Percentiles rank a stretch among this genome's conserved stretches.
These are phyloP conservation scores for Fusarium nematophilum DNA, from an alignment of 2,329 filamentous ascomycete genomes.

Conservation along the genomic window DNA sequence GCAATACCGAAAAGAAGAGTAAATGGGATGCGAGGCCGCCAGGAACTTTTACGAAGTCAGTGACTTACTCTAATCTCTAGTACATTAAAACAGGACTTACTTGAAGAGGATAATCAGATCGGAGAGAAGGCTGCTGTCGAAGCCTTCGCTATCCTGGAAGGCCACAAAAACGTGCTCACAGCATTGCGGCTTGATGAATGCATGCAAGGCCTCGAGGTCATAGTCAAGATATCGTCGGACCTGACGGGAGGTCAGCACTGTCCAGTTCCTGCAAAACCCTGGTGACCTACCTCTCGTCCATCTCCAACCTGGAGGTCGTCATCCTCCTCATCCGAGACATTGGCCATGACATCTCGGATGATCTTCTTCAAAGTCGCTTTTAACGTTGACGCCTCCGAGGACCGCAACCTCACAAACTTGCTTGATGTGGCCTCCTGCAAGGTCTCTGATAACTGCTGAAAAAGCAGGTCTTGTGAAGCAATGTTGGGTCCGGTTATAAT, in stretches of 20 bases:
- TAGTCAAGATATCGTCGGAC: constrained; percentile 79
- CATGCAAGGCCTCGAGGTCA: constrained; percentile 77
- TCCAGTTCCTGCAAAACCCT: not conserved
- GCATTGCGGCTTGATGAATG: constrained; percentile 65
- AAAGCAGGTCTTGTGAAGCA: constrained; percentile 79
- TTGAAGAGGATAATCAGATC: constrained; percentile 77
- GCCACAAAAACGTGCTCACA: constrained; percentile 74
- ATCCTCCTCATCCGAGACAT: constrained; percentile 63
- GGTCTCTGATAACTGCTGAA: constrained; percentile 73
- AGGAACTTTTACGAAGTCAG: constrained; percentile 60
- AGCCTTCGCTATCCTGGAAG: constrained; percentile 85
- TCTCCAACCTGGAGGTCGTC: constrained; percentile 62
- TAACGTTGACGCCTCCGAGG: constrained; percentile 77
- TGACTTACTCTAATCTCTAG: not conserved
- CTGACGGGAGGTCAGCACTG: constrained; percentile 49
- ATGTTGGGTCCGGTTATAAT: constrained; percentile 84
- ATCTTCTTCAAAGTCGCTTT: constrained; percentile 79
- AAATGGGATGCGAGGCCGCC: constrained; percentile 81
- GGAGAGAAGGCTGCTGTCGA: constrained; percentile 77
- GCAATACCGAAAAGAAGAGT: constrained; percentile 82
- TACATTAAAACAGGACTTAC: constrained; percentile 55
- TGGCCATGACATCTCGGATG: constrained; percentile 72
- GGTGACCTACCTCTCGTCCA: constrained; percentile 59
- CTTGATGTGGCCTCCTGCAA: constrained; percentile 61
- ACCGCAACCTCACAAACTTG: constrained; percentile 74